Evolutionary conservation across 2,329 filamentous ascomycete genomes (phyloP).

Genomic region (Sporothrix sp.): DNA sequence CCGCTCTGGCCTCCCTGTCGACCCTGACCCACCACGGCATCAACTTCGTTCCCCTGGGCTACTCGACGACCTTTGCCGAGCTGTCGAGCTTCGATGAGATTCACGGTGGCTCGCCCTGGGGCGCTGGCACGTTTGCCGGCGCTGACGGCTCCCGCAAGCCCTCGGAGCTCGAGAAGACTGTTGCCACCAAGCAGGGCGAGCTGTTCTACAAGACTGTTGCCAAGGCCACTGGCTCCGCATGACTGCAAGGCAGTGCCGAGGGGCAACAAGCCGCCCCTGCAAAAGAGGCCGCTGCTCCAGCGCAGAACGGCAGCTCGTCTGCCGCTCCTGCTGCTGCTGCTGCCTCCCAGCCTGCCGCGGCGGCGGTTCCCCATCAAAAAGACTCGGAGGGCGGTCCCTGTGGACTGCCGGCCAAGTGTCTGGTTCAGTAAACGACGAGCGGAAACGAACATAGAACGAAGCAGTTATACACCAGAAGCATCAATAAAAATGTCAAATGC

Average conservation of each 20-base stretch:
- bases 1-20: constrained; percentile 68
- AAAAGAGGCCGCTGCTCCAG: constrained; percentile 9
- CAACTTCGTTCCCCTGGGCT: constrained; percentile 92
- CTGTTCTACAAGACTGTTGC: constrained; percentile 67
- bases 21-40: constrained; percentile 90
- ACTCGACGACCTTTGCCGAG: constrained; percentile 65
- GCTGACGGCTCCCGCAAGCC: constrained; percentile 80
- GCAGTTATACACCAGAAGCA: background rate
- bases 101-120: constrained; percentile 84
- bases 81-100: constrained; percentile 67
- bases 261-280: constrained; percentile 21
- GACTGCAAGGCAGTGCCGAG: constrained; percentile 59
- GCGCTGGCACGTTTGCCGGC: constrained; percentile 78
- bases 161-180: constrained; percentile 64
- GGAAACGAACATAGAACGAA: background rate
- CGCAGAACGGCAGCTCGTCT: background rate
- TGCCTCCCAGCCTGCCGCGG: constrained; percentile 13
- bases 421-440: constrained; percentile 3
- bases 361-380: constrained; percentile 16
- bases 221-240: constrained; percentile 48
- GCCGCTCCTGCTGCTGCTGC: constrained; percentile 10
- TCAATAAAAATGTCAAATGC: background rate
- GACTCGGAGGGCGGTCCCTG: constrained; percentile 15
- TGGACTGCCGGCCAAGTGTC: constrained; percentile 18
- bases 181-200: constrained; percentile 78